Conservation (phyloP, 2,329 filamentous ascomycete genomes). For the Penicillium occitanis region DNA sequence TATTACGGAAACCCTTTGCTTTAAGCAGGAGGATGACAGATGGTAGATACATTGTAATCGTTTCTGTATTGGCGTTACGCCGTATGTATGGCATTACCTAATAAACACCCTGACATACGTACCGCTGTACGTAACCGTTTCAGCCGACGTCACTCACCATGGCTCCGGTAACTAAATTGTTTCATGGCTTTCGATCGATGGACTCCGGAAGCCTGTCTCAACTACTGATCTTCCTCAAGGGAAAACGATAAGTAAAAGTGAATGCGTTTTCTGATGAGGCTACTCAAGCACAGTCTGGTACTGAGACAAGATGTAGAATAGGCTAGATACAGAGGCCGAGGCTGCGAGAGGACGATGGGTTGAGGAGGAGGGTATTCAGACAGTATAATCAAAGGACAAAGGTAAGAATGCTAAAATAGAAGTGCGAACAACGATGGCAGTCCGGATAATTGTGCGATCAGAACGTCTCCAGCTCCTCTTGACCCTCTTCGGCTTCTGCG, state of each 20-base stretch:
- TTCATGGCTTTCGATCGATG: not conserved
- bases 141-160: not conserved
- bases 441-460: constrained; percentile 17
- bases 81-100: not conserved
- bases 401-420: constrained; percentile 9
- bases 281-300: not conserved
- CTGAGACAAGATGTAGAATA: constrained; percentile 3
- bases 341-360: constrained; percentile 15
- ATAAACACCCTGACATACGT: not conserved
- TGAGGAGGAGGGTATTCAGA: constrained; percentile 10
- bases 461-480: constrained; percentile 35
- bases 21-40: not conserved
- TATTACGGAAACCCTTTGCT: no score
- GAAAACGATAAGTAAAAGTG: not conserved
- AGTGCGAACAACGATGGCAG: not conserved
- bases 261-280: not conserved
- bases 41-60: not conserved
- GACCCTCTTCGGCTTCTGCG: constrained; percentile 30
- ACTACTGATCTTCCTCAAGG: not conserved
- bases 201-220: not conserved
- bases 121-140: not conserved
- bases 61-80: not conserved
- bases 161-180: not conserved
- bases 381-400: constrained; percentile 6
- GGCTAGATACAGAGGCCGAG: not conserved